Evolutionary conservation across 768 basidiomycete species (phyloP), one percentile per base, ranked within the genome.

Genomic region (Lactarius hatsudake): DNA sequence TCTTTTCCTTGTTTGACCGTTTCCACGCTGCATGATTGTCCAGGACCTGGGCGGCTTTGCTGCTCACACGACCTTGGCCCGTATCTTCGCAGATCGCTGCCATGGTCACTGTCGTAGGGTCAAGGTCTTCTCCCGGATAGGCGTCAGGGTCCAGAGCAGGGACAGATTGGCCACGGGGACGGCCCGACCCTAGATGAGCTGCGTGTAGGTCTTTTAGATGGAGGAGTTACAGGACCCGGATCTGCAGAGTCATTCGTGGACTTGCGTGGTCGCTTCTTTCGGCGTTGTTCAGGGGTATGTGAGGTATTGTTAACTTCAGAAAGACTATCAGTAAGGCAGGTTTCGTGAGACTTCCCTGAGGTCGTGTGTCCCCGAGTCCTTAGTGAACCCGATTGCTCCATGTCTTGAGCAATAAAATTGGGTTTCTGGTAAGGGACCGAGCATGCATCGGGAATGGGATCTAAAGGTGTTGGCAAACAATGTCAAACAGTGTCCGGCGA

Each of bases 51-150:
- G 82, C 80, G 0, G 89, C 91, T 75, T 89, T 93, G 72, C 84
- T 87, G 72, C 90, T 92, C 59, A 93, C 81, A 48, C 92, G 85
- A 7, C 93, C 93, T 70, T 87, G 86, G 12, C 91, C 91, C 0
- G 83, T 88, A 72, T 94, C 93, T 38, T 80, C 83, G 74, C 93
- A 94, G 5, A 93, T 80, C 0, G 85, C 76, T 18, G 90, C 89
- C 91, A 93, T 93, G 6, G 91, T 93, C n/a, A 90, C 79, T 9
- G 84, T 79, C 0, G 91, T 93, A n/a, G 91, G 91, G 70, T 93
- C 91, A 57, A 93, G 77, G 40, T 89, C 87, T 73, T 90, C 90
- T 26, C 90, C 90, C 5, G 89, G 87, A 73, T 85, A 84, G 0
- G 84, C 86, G 61, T 82, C 79, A 30, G 82, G 78, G 73, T 87